Percentiles rank a stretch among this genome's conserved stretches.
These are phyloP conservation scores for Lonicera japonica DNA, from an alignment of 129 eudicot genomes.

Conservation along the genomic window DNA sequence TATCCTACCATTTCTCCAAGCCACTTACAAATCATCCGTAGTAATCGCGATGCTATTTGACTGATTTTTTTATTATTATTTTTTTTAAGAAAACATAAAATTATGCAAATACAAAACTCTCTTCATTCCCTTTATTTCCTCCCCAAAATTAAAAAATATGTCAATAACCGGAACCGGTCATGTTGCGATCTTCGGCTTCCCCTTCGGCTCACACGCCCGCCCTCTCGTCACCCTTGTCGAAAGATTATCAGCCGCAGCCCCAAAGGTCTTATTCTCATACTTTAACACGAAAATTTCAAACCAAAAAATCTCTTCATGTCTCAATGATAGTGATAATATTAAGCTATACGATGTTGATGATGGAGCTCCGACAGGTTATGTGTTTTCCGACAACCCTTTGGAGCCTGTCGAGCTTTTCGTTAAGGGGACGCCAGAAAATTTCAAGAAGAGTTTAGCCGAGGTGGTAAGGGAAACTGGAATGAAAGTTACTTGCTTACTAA, in stretches of 20 bases:
- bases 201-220: constrained; percentile 1
- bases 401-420: background rate
- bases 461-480: background rate
- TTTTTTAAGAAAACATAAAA: no score
- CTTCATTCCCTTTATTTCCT: background rate
- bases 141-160: background rate
- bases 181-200: constrained; percentile 8
- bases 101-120: background rate
- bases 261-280: background rate
- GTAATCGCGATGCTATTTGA: no score
- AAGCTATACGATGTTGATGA: constrained; percentile 1
- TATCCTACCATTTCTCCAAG: no score
- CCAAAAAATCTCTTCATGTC: background rate
- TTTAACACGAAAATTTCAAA: background rate
- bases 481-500: background rate
- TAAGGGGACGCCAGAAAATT: background rate
- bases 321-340: background rate
- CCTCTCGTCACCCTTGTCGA: constrained; percentile 5
- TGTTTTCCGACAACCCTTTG: background rate
- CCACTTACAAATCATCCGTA: no score
- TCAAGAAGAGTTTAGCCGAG: background rate
- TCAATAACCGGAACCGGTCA: background rate
- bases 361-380: background rate
- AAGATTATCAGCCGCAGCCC: background rate
- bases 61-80: no score